Evolutionary conservation across 1,284 basidiomycete genomes (phyloP).

Genomic region (Leccinum griseonigrum): DNA sequence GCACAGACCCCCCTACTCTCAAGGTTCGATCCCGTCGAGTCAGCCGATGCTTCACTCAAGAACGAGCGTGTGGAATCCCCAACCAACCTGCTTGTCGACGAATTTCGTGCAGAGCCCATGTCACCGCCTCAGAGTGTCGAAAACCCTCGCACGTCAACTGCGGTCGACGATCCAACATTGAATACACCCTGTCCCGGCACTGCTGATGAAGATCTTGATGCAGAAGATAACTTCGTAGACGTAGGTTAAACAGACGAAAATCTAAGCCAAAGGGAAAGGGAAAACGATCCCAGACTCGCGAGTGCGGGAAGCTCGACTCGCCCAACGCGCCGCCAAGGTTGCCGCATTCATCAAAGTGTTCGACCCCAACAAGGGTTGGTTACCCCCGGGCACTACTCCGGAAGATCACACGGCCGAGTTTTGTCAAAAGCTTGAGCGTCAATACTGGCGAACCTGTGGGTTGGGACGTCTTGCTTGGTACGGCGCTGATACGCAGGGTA

Average conservation of each 20-base stretch:
- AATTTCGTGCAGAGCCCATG: conserved; percentile 13
- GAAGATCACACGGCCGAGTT: conserved; percentile 83
- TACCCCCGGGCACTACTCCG: conserved; percentile 66
- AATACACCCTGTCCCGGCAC: too few relatives aligned
- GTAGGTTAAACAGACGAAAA: conserved; percentile 30
- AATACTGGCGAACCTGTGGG: conserved; percentile 91
- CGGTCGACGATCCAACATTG: conserved; percentile 6
- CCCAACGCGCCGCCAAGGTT: conserved; percentile 52
- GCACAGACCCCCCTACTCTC: conserved; percentile 11
- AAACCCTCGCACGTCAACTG: conserved; percentile 18
- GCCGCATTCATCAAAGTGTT: conserved; percentile 66
- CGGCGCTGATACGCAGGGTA: conserved; percentile 91
- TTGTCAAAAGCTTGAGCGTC: conserved; percentile 84
- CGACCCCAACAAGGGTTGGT: conserved; percentile 70
- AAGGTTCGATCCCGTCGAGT: conserved; percentile 25
- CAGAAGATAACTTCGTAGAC: conserved; percentile 13
- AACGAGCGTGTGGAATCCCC: conserved; percentile 34
- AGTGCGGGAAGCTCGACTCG: conserved; percentile 53
- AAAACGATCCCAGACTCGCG: conserved; percentile 48
- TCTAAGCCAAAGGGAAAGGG: conserved; percentile 38
- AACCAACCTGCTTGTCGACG: conserved; percentile 3
- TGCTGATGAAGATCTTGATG: conserved; percentile 8
- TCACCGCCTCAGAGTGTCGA: conserved; percentile 31
- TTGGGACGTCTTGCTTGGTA: conserved; percentile 91
- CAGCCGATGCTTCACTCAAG: conserved; percentile 23